Percentiles rank a stretch among this genome's conserved stretches.
These are phyloP conservation scores for Lolium multiflorum DNA, from an alignment of 176 grass and related monocot genomes.

Conservation along the genomic window DNA sequence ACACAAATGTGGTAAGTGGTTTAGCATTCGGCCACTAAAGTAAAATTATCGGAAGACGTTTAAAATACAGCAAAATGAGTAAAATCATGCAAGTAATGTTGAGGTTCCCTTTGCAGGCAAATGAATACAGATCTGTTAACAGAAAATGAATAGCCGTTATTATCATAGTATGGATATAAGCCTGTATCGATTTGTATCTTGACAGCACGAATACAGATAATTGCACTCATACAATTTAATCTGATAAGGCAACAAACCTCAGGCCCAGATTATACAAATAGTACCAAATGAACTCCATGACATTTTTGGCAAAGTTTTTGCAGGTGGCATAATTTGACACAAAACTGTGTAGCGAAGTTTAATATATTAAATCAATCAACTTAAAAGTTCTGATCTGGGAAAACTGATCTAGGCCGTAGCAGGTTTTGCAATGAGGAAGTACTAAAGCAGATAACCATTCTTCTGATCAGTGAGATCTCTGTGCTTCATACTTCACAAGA, in stretches of 20 bases:
- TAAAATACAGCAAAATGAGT: neutral
- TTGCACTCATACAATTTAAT: neutral
- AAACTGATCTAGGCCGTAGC: neutral
- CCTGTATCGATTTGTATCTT: neutral
- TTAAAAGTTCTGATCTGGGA: conserved; percentile 14
- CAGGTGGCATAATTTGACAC: neutral
- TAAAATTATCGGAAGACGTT: too few relatives aligned
- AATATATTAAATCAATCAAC: conserved; percentile 8
- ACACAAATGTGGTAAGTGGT: neutral
- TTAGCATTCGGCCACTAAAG: too few relatives aligned
- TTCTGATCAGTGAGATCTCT: neutral
- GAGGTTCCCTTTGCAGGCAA: neutral
- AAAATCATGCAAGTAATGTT: neutral
- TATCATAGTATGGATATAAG: neutral
- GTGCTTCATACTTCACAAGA: neutral
- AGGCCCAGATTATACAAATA: neutral
- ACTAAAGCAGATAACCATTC: neutral
- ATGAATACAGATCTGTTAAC: neutral
- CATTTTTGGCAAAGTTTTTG: neutral
- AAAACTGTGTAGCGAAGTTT: neutral
- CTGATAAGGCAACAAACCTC: neutral
- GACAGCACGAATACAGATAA: neutral
- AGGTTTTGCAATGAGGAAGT: neutral
- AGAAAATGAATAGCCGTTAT: neutral
- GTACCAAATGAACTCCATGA: neutral